Percentiles rank a stretch among this genome's conserved stretches.
These are phyloP conservation scores for Diaporthe citri DNA, from an alignment of 2,329 filamentous ascomycete species.

Conservation along the genomic window DNA sequence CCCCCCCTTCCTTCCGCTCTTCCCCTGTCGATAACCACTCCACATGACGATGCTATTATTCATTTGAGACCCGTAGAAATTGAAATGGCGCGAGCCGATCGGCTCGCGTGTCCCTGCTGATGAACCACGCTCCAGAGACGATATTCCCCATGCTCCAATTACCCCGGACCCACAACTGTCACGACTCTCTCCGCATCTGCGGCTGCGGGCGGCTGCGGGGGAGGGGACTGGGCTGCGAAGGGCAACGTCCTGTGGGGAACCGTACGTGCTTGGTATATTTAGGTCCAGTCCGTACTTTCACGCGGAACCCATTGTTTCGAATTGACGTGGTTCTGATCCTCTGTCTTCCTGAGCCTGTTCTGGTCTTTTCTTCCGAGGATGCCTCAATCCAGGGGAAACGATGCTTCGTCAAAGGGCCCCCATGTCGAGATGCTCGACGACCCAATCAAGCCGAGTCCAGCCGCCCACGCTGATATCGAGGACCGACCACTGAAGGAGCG, in stretches of 20 bases:
- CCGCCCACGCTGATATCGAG: background rate
- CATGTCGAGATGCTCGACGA: slow-evolving; percentile 16
- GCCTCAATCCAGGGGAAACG: background rate
- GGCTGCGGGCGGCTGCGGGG: background rate
- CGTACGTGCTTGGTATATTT: slow-evolving; percentile 6
- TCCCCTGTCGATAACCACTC: background rate
- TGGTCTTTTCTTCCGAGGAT: background rate
- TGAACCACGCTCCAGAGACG: background rate
- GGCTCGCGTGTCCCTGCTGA: background rate
- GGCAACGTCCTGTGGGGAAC: background rate
- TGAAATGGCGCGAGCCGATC: background rate
- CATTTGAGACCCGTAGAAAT: background rate
- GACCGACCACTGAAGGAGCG: background rate
- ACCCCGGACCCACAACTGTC: slow-evolving; percentile 13
- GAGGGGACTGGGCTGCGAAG: background rate
- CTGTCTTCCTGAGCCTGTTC: background rate
- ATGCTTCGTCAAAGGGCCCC: background rate
- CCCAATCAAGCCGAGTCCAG: slow-evolving; percentile 1
- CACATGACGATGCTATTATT: background rate
- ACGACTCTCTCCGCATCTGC: background rate
- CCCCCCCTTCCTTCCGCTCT: background rate
- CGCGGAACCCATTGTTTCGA: background rate
- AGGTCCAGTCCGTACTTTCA: background rate
- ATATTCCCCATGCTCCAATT: background rate
- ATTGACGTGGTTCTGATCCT: background rate